A percentile compares a stretch with the other conserved stretches of the same genome.
phyloP scores from a whole-genome alignment of 2,329 filamentous ascomycete species.

The Trichoderma hamatum region DNA sequence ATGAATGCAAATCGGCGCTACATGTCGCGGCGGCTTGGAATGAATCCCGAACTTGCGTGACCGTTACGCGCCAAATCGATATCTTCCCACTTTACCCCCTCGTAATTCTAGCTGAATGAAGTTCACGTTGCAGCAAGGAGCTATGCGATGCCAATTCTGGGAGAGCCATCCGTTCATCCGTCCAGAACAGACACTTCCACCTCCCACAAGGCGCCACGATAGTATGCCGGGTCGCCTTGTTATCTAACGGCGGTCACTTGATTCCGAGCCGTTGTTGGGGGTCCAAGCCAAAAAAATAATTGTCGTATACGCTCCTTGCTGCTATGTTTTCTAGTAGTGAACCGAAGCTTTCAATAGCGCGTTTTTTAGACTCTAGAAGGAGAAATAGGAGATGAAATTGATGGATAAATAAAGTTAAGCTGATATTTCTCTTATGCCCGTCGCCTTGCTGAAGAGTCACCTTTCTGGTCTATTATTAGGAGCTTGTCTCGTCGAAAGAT shows the following conservation, averaged over 20 bases:
- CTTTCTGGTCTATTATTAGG: neutral
- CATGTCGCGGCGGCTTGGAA: neutral
- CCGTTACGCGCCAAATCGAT: neutral
- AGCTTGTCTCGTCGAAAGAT: neutral
- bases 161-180: neutral
- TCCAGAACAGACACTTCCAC: neutral
- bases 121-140: neutral
- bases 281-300: neutral
- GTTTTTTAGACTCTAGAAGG: neutral
- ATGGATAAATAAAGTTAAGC: neutral
- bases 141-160: neutral
- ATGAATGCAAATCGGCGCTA: neutral
- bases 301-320: neutral
- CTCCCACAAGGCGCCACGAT: neutral
- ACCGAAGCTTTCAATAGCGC: conserved; percentile 1
- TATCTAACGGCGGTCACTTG: neutral
- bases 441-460: neutral
- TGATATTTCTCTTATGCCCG: neutral
- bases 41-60: neutral
- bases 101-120: neutral
- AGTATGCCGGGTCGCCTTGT: neutral
- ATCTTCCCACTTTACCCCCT: conserved; percentile 1
- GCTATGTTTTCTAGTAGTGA: neutral
- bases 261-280: neutral
- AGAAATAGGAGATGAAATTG: neutral